phyloP scores from a whole-genome alignment of 2,329 filamentous ascomycete species.

The Grosmannia serpens region DNA sequence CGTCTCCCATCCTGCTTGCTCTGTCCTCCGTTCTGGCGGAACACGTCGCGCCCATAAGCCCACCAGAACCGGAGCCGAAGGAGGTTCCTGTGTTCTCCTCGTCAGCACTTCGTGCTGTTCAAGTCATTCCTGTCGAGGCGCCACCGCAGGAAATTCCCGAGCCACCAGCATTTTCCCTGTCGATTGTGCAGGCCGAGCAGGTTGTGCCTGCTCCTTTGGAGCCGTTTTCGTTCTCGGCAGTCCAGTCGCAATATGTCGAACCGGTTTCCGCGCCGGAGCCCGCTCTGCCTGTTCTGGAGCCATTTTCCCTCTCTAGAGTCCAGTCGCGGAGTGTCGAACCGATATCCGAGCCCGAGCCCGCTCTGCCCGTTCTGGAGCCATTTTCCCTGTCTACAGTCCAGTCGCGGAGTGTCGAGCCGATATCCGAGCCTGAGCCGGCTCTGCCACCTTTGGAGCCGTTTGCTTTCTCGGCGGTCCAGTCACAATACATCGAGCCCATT shows the following conservation, averaged over 20 bases:
- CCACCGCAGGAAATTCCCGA: slow-evolving; percentile 4
- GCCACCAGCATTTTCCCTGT: slow-evolving; percentile 19
- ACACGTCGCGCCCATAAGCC: slow-evolving; percentile 1
- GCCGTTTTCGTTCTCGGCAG: slow-evolving; percentile 24
- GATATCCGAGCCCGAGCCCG: neutral
- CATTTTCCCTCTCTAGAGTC: neutral
- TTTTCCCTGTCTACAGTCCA: neutral
- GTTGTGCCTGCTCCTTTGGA: slow-evolving; percentile 6
- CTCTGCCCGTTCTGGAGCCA: neutral
- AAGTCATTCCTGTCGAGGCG: slow-evolving; percentile 8
- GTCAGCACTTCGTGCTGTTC: slow-evolving; percentile 6
- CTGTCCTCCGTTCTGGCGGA: neutral
- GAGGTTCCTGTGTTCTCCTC: slow-evolving; percentile 4
- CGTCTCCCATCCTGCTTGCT: neutral
- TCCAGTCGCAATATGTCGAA: slow-evolving; percentile 21
- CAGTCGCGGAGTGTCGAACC: neutral
- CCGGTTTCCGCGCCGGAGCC: neutral
- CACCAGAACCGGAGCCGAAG: slow-evolving; percentile 3
- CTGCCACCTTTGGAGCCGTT: neutral
- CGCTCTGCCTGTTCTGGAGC: neutral
- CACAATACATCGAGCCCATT: neutral
- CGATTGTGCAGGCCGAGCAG: slow-evolving; percentile 29
- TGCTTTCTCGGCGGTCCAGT: neutral
- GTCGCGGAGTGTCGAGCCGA: neutral
- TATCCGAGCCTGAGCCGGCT: neutral